Percentiles rank a stretch among this genome's conserved stretches.
phyloP scores from a whole-genome alignment of 2,329 filamentous ascomycete species.

The Aspergillus sp. region DNA sequence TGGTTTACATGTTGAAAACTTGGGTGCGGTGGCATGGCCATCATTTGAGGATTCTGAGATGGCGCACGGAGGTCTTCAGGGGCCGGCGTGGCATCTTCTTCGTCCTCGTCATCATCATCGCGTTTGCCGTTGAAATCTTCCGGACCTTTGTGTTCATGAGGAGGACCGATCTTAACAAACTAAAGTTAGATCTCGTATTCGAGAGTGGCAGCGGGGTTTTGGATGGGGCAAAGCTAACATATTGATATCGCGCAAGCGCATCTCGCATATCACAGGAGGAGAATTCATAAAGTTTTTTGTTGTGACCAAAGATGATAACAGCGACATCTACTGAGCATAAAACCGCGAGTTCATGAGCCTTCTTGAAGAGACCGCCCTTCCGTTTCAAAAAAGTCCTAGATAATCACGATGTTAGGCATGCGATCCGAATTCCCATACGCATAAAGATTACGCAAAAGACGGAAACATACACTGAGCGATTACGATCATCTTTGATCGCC shows the following conservation, averaged over 20 bases:
- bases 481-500: slow-evolving; percentile 97
- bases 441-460: not conserved
- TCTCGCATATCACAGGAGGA: slow-evolving; percentile 92
- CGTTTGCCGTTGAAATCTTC: slow-evolving; percentile 82
- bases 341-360: slow-evolving; percentile 96
- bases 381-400: slow-evolving; percentile 92
- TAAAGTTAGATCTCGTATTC: slow-evolving; percentile 18
- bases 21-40: slow-evolving; percentile 68
- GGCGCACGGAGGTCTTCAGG: slow-evolving; percentile 61
- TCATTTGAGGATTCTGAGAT: slow-evolving; percentile 55
- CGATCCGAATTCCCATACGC: not conserved
- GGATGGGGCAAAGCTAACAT: slow-evolving; percentile 60
- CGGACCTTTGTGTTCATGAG: slow-evolving; percentile 95
- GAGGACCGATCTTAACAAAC: slow-evolving; percentile 71
- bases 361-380: slow-evolving; percentile 98
- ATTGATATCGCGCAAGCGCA: slow-evolving; percentile 83
- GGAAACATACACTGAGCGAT: slow-evolving; percentile 84
- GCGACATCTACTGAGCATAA: slow-evolving; percentile 98
- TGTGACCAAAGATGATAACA: slow-evolving; percentile 97
- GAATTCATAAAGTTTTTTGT: slow-evolving; percentile 99
- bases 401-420: slow-evolving; percentile 5
- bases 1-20: slow-evolving; percentile 80
- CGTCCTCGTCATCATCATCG: slow-evolving; percentile 77
- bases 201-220: not conserved
- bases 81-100: slow-evolving; percentile 71